Evolutionary conservation across 352 stramenopile genomes (phyloP).

Genomic region (Peronospora destructor): DNA sequence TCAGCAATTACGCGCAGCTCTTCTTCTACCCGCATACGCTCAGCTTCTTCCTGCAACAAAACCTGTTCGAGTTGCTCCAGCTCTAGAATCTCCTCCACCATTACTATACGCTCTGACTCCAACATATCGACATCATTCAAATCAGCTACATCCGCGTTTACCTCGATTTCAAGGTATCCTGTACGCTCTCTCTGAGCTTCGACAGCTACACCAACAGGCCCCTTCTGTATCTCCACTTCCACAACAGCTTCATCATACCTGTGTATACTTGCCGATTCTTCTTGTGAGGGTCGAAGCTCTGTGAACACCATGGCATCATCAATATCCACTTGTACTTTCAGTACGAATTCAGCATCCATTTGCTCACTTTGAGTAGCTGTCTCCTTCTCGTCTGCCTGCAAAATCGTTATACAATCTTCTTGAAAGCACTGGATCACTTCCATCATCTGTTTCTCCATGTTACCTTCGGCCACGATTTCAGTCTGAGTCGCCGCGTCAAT

Average conservation of each 20-base stretch:
- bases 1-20: slow-evolving; percentile 30
- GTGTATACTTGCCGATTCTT: neutral
- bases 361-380: slow-evolving; percentile 1
- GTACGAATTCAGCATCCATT: slow-evolving; percentile 1
- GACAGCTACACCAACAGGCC: neutral
- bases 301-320: slow-evolving; percentile 1
- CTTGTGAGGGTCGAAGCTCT: neutral
- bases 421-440: neutral
- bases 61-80: slow-evolving; percentile 17
- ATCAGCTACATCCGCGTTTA: slow-evolving; percentile 1
- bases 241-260: slow-evolving; percentile 3
- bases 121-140: slow-evolving; percentile 4
- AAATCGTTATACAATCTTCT: slow-evolving; percentile 3
- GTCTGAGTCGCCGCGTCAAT: slow-evolving; percentile 1
- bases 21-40: slow-evolving; percentile 22
- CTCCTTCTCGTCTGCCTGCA: neutral
- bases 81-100: slow-evolving; percentile 20
- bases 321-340: slow-evolving; percentile 2
- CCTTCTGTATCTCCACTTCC: slow-evolving; percentile 1
- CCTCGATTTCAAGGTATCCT: neutral
- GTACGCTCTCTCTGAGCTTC: slow-evolving; percentile 1
- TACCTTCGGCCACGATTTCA: neutral
- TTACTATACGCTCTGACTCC: slow-evolving; percentile 5
- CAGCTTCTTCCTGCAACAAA: slow-evolving; percentile 18
- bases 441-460: neutral